phyloP scores from a whole-genome alignment of 495 filamentous ascomycete species.

The Xylaria longipes region DNA sequence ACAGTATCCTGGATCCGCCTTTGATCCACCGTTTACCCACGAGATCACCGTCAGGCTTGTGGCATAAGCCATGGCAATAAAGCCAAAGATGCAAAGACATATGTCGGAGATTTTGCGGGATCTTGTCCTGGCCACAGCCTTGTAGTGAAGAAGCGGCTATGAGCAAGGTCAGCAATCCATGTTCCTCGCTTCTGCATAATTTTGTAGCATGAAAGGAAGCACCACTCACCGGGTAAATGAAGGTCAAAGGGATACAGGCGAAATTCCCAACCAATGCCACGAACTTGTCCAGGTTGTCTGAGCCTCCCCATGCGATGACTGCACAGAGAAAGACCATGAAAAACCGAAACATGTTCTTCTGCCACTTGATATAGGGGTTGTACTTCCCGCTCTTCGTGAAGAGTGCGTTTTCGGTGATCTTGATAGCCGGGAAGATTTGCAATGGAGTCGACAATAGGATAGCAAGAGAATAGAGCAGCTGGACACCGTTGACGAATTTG shows the following conservation, averaged over 20 bases:
- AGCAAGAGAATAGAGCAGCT: slow-evolving; percentile 93
- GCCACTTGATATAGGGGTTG: slow-evolving; percentile 96
- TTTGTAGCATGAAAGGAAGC: neutral
- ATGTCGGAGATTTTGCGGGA: slow-evolving; percentile 74
- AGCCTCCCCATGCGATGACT: slow-evolving; percentile 86
- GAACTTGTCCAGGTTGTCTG: slow-evolving; percentile 95
- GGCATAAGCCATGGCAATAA: slow-evolving; percentile 87
- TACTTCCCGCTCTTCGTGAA: slow-evolving; percentile 88
- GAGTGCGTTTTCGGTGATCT: slow-evolving; percentile 69
- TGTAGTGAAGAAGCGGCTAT: slow-evolving; percentile 87
- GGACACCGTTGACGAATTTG: slow-evolving; percentile 93
- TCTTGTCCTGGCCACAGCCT: slow-evolving; percentile 70
- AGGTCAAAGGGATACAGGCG: slow-evolving; percentile 95
- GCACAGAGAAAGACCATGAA: slow-evolving; percentile 86
- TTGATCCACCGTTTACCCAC: slow-evolving; percentile 65
- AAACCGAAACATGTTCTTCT: slow-evolving; percentile 97
- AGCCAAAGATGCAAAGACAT: slow-evolving; percentile 76
- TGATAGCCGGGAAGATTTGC: slow-evolving; percentile 96
- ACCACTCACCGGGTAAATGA: slow-evolving; percentile 88
- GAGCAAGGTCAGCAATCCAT: slow-evolving; percentile 12
- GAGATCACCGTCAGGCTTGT: slow-evolving; percentile 81
- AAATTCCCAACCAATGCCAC: slow-evolving; percentile 95
- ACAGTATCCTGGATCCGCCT: slow-evolving; percentile 56
- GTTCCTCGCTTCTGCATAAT: neutral
- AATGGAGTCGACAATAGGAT: slow-evolving; percentile 93